phyloP scores from a whole-genome alignment of 1,284 basidiomycete genomes.

The Xerocomus minutiporus region DNA sequence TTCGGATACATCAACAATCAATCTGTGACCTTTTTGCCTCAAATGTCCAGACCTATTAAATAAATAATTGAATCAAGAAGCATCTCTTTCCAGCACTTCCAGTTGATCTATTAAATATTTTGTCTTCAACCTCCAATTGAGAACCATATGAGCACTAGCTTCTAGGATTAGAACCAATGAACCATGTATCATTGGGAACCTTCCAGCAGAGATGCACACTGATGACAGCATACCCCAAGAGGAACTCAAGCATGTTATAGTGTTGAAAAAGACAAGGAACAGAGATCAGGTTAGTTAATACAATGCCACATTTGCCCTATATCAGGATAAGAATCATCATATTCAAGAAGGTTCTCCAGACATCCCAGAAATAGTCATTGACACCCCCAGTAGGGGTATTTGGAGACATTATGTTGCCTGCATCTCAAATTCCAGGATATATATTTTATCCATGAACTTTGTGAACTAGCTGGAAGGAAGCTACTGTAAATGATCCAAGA shows the following conservation, averaged over 20 bases:
- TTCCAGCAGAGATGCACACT: too few relatives aligned
- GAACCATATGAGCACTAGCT: not conserved
- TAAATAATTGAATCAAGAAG: not conserved
- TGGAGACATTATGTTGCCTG: not conserved
- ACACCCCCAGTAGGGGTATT: not conserved
- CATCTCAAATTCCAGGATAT: not conserved
- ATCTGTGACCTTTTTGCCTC: not conserved
- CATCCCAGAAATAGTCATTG: not conserved
- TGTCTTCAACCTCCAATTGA: not conserved
- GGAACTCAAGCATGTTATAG: too few relatives aligned
- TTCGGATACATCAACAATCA: not conserved
- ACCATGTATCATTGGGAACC: not conserved
- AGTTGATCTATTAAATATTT: not conserved
- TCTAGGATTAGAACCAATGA: too few relatives aligned
- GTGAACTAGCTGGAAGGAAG: not conserved
- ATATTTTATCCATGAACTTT: not conserved
- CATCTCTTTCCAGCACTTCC: not conserved
- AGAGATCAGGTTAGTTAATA: not conserved
- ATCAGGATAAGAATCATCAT: not conserved
- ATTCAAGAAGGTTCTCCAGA: not conserved
- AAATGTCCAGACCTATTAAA: not conserved
- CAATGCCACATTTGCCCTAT: not conserved
- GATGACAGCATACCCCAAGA: too few relatives aligned
- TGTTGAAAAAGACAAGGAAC: too few relatives aligned
- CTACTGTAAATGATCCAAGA: not conserved